Conservation (phyloP, 1,284 basidiomycete genomes). For the Ustilago crameri region DNA sequence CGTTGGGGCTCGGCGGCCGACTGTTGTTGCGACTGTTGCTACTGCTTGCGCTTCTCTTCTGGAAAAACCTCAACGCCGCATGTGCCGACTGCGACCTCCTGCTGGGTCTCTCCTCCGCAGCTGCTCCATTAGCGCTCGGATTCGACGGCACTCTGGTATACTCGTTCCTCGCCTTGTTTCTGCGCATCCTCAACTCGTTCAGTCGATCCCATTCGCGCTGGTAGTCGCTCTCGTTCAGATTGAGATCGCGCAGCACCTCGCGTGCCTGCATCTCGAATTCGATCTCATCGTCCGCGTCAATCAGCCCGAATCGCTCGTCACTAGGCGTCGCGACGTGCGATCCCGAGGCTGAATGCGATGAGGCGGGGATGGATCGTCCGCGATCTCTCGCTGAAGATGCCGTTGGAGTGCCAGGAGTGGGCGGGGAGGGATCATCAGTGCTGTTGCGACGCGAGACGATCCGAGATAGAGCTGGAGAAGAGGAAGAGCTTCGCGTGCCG, state of each 20-base stretch:
- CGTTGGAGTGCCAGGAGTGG: not conserved
- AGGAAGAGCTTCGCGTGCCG: constrained; percentile 9
- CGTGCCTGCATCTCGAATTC: constrained; percentile 52
- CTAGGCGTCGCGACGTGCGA: constrained; percentile 5
- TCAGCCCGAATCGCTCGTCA: constrained; percentile 32
- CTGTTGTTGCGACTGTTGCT: constrained; percentile 30
- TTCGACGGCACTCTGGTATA: constrained; percentile 21
- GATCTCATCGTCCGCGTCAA: constrained; percentile 46
- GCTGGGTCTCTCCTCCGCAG: constrained; percentile 3
- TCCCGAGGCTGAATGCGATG: not conserved
- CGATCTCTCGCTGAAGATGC: constrained; percentile 3
- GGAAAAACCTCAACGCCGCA: constrained; percentile 33
- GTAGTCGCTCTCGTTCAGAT: constrained; percentile 26
- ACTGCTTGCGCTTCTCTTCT: constrained; percentile 37
- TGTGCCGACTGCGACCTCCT: constrained; percentile 26
- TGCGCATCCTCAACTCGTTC: constrained; percentile 25
- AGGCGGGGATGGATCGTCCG: constrained; percentile 1
- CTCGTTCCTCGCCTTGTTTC: constrained; percentile 47
- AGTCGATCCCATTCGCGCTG: constrained; percentile 45
- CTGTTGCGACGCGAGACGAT: constrained; percentile 23
- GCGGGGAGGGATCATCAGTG: constrained; percentile 15
- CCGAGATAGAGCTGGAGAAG: constrained; percentile 21
- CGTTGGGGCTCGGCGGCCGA: constrained; percentile 7
- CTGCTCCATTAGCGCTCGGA: not conserved
- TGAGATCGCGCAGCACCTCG: constrained; percentile 36